Evolutionary conservation across 106 monocot species (phyloP).

Genomic region (Hemerocallis citrina): DNA sequence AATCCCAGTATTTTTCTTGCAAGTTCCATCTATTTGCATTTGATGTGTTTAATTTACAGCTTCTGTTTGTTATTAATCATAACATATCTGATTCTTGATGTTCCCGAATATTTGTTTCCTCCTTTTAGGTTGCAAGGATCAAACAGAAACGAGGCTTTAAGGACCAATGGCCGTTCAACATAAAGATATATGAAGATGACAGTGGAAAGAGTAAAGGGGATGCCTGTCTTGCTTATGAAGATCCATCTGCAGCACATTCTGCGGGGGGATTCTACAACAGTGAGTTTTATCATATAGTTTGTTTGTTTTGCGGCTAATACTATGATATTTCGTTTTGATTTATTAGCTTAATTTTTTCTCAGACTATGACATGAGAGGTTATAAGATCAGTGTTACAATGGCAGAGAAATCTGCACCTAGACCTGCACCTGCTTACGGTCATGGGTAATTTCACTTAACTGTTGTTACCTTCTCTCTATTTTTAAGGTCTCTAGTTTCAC

Average conservation of each 20-base stretch:
- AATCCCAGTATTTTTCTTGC: too few species aligned
- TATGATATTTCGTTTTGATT: neutral
- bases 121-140: slow-evolving; percentile 85
- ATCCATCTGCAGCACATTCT: slow-evolving; percentile 98
- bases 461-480: neutral
- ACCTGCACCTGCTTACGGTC: slow-evolving; percentile 66
- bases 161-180: slow-evolving; percentile 99
- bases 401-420: slow-evolving; percentile 92
- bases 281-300: slow-evolving; percentile 12
- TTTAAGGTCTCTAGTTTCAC: neutral
- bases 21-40: too few species aligned
- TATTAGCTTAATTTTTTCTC: slow-evolving; percentile 9
- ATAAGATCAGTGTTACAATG: slow-evolving; percentile 78
- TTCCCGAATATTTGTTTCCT: neutral
- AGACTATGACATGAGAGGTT: slow-evolving; percentile 88
- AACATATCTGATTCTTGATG: neutral
- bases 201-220: slow-evolving; percentile 88
- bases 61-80: neutral
- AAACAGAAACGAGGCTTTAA: slow-evolving; percentile 98
- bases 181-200: slow-evolving; percentile 92
- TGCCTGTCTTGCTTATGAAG: slow-evolving; percentile 90
- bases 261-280: slow-evolving; percentile 96
- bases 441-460: slow-evolving; percentile 79
- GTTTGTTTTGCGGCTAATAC: neutral
- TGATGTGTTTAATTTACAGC: neutral